Base-by-base conservation (phyloP, 257 asterid species). In the Petunia axillaris region DNA sequence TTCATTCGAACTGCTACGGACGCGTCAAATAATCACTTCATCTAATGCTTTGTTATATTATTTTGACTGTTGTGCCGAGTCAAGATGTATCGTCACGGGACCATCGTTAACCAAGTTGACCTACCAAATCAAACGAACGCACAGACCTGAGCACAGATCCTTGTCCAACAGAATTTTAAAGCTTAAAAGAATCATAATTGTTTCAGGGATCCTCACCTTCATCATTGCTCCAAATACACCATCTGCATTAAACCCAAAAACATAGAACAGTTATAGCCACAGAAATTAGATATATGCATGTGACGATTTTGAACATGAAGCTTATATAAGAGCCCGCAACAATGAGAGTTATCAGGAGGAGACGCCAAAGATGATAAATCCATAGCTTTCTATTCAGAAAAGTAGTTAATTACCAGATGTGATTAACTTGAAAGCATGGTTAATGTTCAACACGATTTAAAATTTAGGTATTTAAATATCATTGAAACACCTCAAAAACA, bases 161-260 rank as follows among this genome's bases (percentile, higher is more conserved):
- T 35, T 1, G 60, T 73, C 35, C 78, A 11, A 35, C 35, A 11
- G 46, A 73, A 11, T 11, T 11, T 73, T 35, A 35, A 48, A 1
- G 35, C 46, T 35, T 48, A 46, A 66, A 15, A 0, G n/a, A 48
- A 4, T 71, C 13, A 14, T 55, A 15, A 71, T 48, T 1, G 2
- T 71, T 50, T 50, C 77, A 65, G 2, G 80, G 63, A 89, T 64
- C 74, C 91, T 87, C 83, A 93, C 98, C 86, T 90, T 92, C 98
- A 95, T 95, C 97, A 84, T 93, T 76, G 97, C 97, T 85, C 98
- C 97, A 84, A 93, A 95, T 76, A 91, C 76, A 81, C 99, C 99
- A 91, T 95, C 97, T 95, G 95, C 87, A 78, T 64, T 38, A 64
- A 64, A 37, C 41, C 39, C 16, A 44, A 77, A 40, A 37, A 38